These are phyloP conservation scores for Coelastrella sp. DNA, from an alignment of 139 green algal species.

Conservation along the genomic window DNA sequence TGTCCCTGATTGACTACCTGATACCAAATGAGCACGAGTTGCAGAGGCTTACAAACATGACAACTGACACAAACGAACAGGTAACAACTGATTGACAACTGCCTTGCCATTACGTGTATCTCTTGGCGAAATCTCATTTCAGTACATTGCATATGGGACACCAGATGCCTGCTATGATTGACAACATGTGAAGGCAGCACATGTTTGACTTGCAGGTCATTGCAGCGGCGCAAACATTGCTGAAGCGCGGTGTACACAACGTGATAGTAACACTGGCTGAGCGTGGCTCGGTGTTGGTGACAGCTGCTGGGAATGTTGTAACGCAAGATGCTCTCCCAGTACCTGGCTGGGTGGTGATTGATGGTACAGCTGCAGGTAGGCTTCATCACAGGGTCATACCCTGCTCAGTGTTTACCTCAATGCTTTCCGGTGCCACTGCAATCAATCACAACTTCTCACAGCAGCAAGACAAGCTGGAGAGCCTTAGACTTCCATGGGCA, in stretches of 20 bases:
- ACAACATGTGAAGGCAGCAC: background rate
- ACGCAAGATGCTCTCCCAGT: slow-evolving; percentile 53
- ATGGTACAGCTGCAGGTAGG: slow-evolving; percentile 61
- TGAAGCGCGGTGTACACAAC: slow-evolving; percentile 46
- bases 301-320: background rate
- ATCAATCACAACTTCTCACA: background rate
- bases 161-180: background rate
- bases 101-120: background rate
- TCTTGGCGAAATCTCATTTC: background rate
- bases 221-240: slow-evolving; percentile 54
- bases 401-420: background rate
- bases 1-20: slow-evolving; percentile 58
- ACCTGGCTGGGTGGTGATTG: slow-evolving; percentile 55
- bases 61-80: slow-evolving; percentile 56
- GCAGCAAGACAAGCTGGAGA: too few relatives aligned
- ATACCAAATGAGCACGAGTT: slow-evolving; percentile 79
- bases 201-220: slow-evolving; percentile 46
- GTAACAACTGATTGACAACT: background rate
- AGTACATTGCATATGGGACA: background rate
- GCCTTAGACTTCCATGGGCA: too few relatives aligned
- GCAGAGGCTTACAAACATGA: slow-evolving; percentile 54
- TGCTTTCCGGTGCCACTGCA: too few relatives aligned
- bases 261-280: slow-evolving; percentile 75
- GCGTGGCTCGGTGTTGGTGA: slow-evolving; percentile 67
- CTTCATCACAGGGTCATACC: background rate